phyloP scores from a whole-genome alignment of 225 moss, liverwort and hornwort genomes.

The Lunularia cruciata region DNA sequence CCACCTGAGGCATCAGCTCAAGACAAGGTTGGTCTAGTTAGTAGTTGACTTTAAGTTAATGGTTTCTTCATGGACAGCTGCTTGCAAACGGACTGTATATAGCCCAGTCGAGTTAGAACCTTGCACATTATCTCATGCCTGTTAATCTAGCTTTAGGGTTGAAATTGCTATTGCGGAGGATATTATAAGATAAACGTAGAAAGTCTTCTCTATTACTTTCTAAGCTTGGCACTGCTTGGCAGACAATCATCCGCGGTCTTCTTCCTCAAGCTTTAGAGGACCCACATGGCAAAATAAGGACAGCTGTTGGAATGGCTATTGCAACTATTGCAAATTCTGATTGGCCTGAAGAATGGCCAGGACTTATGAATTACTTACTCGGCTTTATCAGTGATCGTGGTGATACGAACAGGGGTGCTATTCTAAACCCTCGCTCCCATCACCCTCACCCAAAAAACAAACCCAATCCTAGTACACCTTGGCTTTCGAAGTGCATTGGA shows the following conservation, averaged over 20 bases:
- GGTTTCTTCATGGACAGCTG: too few species aligned
- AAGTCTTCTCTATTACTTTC: background rate
- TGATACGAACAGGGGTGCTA: constrained; percentile 65
- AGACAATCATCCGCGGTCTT: constrained; percentile 71
- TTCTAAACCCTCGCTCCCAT: too few species aligned
- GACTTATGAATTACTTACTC: constrained; percentile 71
- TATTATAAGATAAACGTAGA: background rate
- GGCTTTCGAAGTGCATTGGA: too few species aligned
- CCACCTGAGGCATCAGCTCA: constrained; percentile 65
- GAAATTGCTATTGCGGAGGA: too few species aligned
- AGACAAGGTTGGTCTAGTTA: constrained; percentile 61
- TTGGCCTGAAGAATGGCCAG: constrained; percentile 97
- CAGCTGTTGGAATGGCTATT: constrained; percentile 94
- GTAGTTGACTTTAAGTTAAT: too few species aligned
- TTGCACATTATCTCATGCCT: too few species aligned
- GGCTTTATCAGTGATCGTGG: constrained; percentile 64
- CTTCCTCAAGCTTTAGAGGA: constrained; percentile 89
- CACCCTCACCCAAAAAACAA: too few species aligned
- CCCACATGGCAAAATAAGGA: constrained; percentile 89
- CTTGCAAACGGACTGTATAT: too few species aligned
- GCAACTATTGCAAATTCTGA: constrained; percentile 86
- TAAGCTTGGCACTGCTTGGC: constrained; percentile 16
- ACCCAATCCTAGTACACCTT: too few species aligned
- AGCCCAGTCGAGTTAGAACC: too few species aligned
- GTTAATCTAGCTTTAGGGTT: too few species aligned